Conservation (phyloP, 75 land plant species). For the Sequoia sempervirens region DNA sequence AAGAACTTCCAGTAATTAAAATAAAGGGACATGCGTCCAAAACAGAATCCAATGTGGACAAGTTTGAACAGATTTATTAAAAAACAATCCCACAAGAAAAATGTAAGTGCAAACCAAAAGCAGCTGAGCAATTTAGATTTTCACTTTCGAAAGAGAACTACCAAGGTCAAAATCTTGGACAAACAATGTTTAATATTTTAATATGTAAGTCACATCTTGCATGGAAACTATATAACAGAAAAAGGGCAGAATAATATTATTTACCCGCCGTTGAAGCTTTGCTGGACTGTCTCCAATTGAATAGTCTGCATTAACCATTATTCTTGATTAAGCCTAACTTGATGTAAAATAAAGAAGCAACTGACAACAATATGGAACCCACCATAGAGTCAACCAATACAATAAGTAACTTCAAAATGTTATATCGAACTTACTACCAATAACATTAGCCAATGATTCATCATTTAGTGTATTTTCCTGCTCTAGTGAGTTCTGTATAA, state of each 20-base stretch:
- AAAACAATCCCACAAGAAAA: not conserved
- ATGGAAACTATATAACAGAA: not conserved
- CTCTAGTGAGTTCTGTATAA: not conserved
- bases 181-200: not conserved
- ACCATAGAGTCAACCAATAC: slow-evolving; percentile 2
- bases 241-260: not conserved
- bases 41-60: not conserved
- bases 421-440: not conserved
- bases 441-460: not conserved
- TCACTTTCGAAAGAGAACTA: not conserved
- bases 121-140: not conserved
- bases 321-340: not conserved
- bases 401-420: slow-evolving; percentile 2
- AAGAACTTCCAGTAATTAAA: not conserved
- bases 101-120: slow-evolving; percentile 2
- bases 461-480: not conserved
- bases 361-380: not conserved
- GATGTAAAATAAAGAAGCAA: not conserved
- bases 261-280: slow-evolving; percentile 20
- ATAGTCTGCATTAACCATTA: not conserved
- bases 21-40: not conserved
- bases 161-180: not conserved
- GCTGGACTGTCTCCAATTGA: slow-evolving; percentile 6
- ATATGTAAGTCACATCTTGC: not conserved
- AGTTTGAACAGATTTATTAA: not conserved